Evolutionary conservation across 202 grass and related monocot genomes (phyloP).

Genomic region (Hordeum pubiflorum): DNA sequence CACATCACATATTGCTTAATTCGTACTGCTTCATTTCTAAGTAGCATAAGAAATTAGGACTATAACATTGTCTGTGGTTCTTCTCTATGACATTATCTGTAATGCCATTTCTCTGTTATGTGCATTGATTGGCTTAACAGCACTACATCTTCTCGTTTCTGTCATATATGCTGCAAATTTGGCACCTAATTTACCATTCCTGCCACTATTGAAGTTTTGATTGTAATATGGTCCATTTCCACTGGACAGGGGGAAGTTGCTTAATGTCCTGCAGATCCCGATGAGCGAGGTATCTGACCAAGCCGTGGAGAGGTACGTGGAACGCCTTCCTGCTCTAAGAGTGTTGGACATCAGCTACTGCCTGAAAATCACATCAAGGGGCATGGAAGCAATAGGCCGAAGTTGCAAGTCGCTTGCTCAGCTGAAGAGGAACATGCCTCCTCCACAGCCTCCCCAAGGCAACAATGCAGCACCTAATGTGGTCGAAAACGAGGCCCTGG

Average conservation of each 20-base stretch:
- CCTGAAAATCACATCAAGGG: conserved; percentile 35
- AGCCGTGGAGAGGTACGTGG: conserved; percentile 24
- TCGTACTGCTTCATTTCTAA: not conserved
- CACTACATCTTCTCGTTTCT: not conserved
- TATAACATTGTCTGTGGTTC: not conserved
- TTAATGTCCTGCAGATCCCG: conserved; percentile 50
- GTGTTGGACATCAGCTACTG: conserved; percentile 52
- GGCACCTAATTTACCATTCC: not conserved
- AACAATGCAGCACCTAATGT: conserved; percentile 18
- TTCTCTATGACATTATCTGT: not conserved
- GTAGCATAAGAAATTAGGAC: not conserved
- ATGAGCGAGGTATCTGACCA: conserved; percentile 47
- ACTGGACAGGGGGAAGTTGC: conserved; percentile 32
- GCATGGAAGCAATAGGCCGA: conserved; percentile 40
- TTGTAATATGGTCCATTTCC: conserved; percentile 4
- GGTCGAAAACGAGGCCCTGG: conserved; percentile 32
- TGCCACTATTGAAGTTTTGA: not conserved
- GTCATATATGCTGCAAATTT: not conserved
- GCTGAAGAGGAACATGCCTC: conserved; percentile 54
- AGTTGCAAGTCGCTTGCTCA: conserved; percentile 38
- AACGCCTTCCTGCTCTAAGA: conserved; percentile 28
- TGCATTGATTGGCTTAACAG: not conserved
- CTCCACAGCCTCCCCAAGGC: conserved; percentile 9
- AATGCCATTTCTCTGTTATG: not conserved
- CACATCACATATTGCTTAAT: not conserved